A percentile compares a stretch with the other conserved stretches of the same genome.
Conservation (phyloP, 2,329 filamentous ascomycete genomes). For the Didymella keratinophila region DNA sequence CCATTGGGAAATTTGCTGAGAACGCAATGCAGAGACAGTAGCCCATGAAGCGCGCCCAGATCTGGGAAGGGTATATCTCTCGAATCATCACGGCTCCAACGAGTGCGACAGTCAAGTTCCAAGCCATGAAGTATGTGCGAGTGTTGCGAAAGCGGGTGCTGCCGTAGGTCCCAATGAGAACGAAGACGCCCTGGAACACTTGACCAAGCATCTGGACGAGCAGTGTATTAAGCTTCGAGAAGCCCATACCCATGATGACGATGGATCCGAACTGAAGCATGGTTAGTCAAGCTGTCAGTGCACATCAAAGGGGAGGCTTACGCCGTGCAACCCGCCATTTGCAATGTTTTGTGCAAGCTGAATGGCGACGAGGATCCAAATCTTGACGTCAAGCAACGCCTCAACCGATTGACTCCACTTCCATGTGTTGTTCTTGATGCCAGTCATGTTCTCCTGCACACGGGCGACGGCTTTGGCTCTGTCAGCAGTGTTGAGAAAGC, state of each 20-base stretch:
- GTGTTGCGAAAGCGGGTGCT: slow-evolving; percentile 16
- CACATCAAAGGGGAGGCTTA: not conserved
- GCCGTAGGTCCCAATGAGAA: slow-evolving; percentile 25
- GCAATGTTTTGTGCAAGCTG: not conserved
- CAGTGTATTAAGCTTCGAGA: slow-evolving; percentile 23
- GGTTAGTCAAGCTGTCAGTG: not conserved
- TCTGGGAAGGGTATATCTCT: slow-evolving; percentile 9
- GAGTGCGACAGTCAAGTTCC: not conserved
- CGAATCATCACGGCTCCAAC: not conserved
- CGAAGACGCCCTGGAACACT: slow-evolving; percentile 28
- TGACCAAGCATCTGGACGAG: slow-evolving; percentile 29
- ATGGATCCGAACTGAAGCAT: not conserved
- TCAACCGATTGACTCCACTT: not conserved
- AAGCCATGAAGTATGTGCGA: not conserved
- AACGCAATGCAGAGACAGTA: slow-evolving; percentile 42
- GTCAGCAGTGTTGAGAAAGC: not conserved
- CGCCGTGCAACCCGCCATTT: not conserved
- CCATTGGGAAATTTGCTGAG: slow-evolving; percentile 53
- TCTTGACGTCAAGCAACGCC: not conserved
- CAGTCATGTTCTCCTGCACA: not conserved
- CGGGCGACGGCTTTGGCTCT: not conserved
- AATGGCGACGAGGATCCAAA: not conserved
- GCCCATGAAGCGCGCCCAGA: slow-evolving; percentile 33
- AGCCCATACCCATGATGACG: not conserved
- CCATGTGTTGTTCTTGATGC: not conserved